These are phyloP conservation scores for Exophiala dermatitidis DNA, from an alignment of 2,329 filamentous ascomycete genomes.

Conservation along the genomic window DNA sequence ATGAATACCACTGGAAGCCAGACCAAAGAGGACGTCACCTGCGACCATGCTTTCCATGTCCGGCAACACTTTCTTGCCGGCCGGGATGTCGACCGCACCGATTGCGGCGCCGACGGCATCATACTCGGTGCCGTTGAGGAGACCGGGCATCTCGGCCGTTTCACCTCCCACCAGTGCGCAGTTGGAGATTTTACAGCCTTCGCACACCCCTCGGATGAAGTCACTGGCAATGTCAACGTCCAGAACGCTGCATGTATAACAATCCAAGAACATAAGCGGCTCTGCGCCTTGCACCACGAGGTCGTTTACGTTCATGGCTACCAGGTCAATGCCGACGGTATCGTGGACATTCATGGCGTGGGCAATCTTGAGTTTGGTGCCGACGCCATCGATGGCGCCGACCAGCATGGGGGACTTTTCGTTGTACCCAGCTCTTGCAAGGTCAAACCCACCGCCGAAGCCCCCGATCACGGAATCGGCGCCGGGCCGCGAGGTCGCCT, in stretches of 20 bases:
- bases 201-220: slow-evolving; percentile 87
- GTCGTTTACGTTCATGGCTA: slow-evolving; percentile 99
- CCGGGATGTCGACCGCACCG: slow-evolving; percentile 60
- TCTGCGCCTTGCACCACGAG: slow-evolving; percentile 92
- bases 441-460: slow-evolving; percentile 81
- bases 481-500: slow-evolving; percentile 73
- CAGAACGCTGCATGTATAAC: slow-evolving; percentile 88
- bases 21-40: slow-evolving; percentile 78
- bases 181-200: slow-evolving; percentile 74
- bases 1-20: slow-evolving; percentile 81
- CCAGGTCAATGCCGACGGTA: slow-evolving; percentile 91
- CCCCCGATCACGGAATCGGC: slow-evolving; percentile 92
- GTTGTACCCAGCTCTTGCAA: slow-evolving; percentile 70
- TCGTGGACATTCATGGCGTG: slow-evolving; percentile 84
- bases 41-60: slow-evolving; percentile 65
- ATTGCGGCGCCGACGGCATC: slow-evolving; percentile 87
- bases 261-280: slow-evolving; percentile 94
- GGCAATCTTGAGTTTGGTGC: slow-evolving; percentile 94
- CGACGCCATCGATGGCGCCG: slow-evolving; percentile 92
- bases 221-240: slow-evolving; percentile 67
- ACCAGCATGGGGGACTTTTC: slow-evolving; percentile 70
- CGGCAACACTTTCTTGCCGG: slow-evolving; percentile 61
- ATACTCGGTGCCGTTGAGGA: slow-evolving; percentile 83
- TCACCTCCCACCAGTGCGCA: slow-evolving; percentile 95
- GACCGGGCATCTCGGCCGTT: slow-evolving; percentile 96